Base-by-base conservation (phyloP, 2,329 filamentous ascomycete species). In the Graphilbum fragrans region DNA sequence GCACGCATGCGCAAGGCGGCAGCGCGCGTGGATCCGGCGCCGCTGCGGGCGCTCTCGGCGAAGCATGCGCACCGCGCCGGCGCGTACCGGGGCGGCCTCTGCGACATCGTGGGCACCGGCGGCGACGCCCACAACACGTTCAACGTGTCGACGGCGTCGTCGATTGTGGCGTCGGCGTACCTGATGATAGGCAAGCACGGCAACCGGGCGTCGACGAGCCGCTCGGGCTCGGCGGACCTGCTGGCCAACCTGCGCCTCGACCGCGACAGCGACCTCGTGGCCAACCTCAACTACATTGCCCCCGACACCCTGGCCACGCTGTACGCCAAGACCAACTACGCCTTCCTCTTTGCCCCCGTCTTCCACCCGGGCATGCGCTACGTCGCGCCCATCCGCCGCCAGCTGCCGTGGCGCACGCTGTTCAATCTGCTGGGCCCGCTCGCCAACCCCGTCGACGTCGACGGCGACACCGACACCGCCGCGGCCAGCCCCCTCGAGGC, bases 41-140 rank as follows among this genome's bases (percentile, higher is more conserved):
- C 69, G 34, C 68, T 95, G 44, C 65, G 63, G 17, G 61, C 69
- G 21, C 70, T 82, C 19, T 68, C 94, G 31, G 66, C 72, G 45
- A 61, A 64, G 42, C 29, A 17, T 21, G 73, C 72, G 12, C 71
- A 70, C 52, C 71, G 72, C 41, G 80, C 86, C 54, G 88, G 88
- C 8, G 64, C 62, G 9, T 98, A 98, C 58, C 57, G 66, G 11
- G 92, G 92, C 47, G 90, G 90, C 5, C 64, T 98, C 67, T 79
- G 88, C 58, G 92, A 98, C 60, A 96, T 98, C 58, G 92, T 98
- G 44, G 92, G 92, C 51, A 98, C 92, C 8, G 92, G 92, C 50
- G 92, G 92, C 55, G 92, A 98, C 65, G 82, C 83, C 18, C 88
- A 96, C 70, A 86, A 94, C 61, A 98, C 92, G 27, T 98, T 94